A percentile compares a stretch with the other conserved stretches of the same genome.
Conservation (phyloP, 345 rosid species). For the Eucalyptus pauciflora region DNA sequence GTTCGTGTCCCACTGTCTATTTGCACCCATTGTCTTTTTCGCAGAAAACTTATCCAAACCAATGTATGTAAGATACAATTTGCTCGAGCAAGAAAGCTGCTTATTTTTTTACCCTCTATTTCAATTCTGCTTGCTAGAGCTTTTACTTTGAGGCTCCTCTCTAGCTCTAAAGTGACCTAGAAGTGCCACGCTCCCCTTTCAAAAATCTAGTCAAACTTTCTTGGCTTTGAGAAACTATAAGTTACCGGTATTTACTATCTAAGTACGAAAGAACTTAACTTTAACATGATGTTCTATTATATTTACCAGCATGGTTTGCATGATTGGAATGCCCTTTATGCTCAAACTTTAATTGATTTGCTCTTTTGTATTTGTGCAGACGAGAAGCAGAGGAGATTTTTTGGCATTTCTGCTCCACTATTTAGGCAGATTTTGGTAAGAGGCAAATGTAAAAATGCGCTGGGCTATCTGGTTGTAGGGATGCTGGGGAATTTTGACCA, state of each 20-base stretch:
- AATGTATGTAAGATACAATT: background rate
- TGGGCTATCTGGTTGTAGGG: background rate
- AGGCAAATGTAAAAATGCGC: background rate
- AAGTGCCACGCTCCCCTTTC: background rate
- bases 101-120: background rate
- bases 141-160: background rate
- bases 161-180: background rate
- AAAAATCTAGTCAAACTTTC: background rate
- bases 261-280: background rate
- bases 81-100: background rate
- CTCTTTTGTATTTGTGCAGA: background rate
- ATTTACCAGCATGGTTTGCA: background rate
- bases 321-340: background rate
- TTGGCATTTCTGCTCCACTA: background rate
- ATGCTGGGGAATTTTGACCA: background rate
- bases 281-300: background rate
- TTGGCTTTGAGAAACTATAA: background rate
- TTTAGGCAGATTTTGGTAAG: background rate
- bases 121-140: background rate
- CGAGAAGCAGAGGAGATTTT: background rate
- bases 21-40: background rate
- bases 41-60: background rate
- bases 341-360: background rate
- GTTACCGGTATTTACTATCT: background rate
- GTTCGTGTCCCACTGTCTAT: background rate